Conservation (phyloP, 768 basidiomycete genomes). For the Chalciporus sphaerocephalus region DNA sequence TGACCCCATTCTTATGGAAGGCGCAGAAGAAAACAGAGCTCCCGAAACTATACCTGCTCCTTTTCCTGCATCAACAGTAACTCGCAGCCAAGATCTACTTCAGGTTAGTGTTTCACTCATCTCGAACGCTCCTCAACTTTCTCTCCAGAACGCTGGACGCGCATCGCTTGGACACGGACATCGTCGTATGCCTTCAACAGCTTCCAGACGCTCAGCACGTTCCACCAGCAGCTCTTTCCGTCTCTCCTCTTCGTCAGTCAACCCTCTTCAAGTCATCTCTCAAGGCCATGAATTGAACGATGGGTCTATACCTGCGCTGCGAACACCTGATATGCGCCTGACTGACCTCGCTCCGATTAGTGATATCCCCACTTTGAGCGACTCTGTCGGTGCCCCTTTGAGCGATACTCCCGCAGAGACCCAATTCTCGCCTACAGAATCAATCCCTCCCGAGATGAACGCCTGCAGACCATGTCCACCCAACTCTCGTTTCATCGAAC, state of each 20-base stretch:
- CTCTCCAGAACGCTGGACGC: constrained; percentile 19
- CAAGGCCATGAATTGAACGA: not conserved
- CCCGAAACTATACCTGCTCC: constrained; percentile 4
- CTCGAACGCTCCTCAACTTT: not conserved
- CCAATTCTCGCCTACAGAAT: constrained; percentile 6
- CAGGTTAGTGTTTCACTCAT: constrained; percentile 20
- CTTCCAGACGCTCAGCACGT: constrained; percentile 17
- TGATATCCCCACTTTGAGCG: constrained; percentile 14
- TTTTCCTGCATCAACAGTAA: constrained; percentile 13
- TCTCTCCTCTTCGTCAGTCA: constrained; percentile 21
- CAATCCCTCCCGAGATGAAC: constrained; percentile 10
- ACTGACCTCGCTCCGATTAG: constrained; percentile 11
- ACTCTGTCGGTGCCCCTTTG: constrained; percentile 14
- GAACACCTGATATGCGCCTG: constrained; percentile 14
- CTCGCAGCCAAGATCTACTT: constrained; percentile 26
- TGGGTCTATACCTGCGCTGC: constrained; percentile 1
- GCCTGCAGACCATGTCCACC: not conserved
- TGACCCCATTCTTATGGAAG: constrained; percentile 14
- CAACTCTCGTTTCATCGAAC: constrained; percentile 23
- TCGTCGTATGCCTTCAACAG: constrained; percentile 20
- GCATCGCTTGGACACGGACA: constrained; percentile 16
- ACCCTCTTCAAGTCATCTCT: not conserved
- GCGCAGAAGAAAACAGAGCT: constrained; percentile 7
- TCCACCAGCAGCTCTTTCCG: constrained; percentile 17
- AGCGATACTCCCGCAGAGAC: constrained; percentile 15